Conservation (phyloP, 2,329 filamentous ascomycete species). For the Amylocarpus encephaloides region DNA sequence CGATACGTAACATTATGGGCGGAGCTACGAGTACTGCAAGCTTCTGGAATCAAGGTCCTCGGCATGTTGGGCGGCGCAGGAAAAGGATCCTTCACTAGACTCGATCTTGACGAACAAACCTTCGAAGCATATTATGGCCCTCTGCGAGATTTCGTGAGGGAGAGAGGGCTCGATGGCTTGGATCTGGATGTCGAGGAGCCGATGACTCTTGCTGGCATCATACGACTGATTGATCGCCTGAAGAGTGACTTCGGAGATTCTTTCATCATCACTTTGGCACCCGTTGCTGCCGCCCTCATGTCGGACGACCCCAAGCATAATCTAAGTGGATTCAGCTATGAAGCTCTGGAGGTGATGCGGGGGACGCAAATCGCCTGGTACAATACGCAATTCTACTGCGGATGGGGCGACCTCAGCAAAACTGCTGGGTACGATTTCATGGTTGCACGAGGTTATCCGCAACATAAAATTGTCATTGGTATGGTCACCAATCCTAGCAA, state of each 20-base stretch:
- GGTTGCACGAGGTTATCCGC: conserved; percentile 60
- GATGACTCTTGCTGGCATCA: conserved; percentile 60
- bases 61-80: conserved; percentile 86
- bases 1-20: conserved; percentile 70
- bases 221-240: conserved; percentile 61
- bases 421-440: conserved; percentile 47
- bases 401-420: conserved; percentile 49
- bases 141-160: conserved; percentile 57
- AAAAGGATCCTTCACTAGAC: conserved; percentile 60
- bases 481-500: conserved; percentile 74
- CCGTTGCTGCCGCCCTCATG: conserved; percentile 70
- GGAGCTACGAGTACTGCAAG: conserved; percentile 67
- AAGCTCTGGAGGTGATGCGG: conserved; percentile 61
- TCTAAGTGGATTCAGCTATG: conserved; percentile 78
- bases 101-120: conserved; percentile 47
- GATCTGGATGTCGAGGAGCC: conserved; percentile 77
- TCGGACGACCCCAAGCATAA: conserved; percentile 50
- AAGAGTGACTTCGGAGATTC: conserved; percentile 60
- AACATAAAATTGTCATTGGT: conserved; percentile 70
- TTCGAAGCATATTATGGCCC: conserved; percentile 73
- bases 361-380: conserved; percentile 72
- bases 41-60: conserved; percentile 69
- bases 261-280: conserved; percentile 77
- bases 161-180: conserved; percentile 58
- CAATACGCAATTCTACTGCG: conserved; percentile 90